A percentile compares a stretch with the other conserved stretches of the same genome.
phyloP scores from a whole-genome alignment of 441 rosid genomes.

The Corymbia citriodora region DNA sequence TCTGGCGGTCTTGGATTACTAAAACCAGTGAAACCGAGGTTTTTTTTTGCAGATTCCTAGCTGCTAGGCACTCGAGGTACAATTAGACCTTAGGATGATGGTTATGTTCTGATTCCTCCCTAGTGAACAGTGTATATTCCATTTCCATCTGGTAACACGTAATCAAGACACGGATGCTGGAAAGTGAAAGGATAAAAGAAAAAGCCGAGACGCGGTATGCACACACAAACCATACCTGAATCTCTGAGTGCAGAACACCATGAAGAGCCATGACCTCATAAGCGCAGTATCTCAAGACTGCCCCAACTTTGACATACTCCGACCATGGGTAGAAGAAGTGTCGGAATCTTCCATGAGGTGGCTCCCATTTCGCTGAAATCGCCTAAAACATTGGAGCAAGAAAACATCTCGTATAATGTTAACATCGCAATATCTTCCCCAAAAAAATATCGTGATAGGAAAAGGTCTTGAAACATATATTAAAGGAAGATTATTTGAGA shows the following conservation, averaged over 20 bases:
- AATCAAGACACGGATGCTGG: background rate
- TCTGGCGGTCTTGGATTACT: background rate
- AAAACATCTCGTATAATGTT: background rate
- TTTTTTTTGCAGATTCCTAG: slow-evolving; percentile 3
- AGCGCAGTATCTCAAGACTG: slow-evolving; percentile 49
- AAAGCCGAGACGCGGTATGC: background rate
- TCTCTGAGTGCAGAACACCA: slow-evolving; percentile 66
- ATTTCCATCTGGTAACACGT: slow-evolving; percentile 6
- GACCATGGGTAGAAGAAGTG: slow-evolving; percentile 70
- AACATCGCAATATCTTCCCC: background rate
- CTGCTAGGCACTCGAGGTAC: slow-evolving; percentile 3
- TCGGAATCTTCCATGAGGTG: slow-evolving; percentile 55
- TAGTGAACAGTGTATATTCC: slow-evolving; percentile 19
- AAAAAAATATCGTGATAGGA: background rate
- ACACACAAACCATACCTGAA: slow-evolving; percentile 34
- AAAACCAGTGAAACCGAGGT: background rate
- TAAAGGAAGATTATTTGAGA: background rate
- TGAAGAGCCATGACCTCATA: slow-evolving; percentile 73
- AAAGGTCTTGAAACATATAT: background rate
- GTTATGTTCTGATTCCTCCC: slow-evolving; percentile 16
- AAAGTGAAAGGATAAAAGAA: background rate
- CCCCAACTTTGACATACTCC: slow-evolving; percentile 62
- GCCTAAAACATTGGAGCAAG: slow-evolving; percentile 23
- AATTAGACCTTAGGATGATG: background rate
- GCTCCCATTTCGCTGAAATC: slow-evolving; percentile 60